phyloP scores from a whole-genome alignment of 192 early-diverging fungal species.

The Geosiphon pyriformis region DNA sequence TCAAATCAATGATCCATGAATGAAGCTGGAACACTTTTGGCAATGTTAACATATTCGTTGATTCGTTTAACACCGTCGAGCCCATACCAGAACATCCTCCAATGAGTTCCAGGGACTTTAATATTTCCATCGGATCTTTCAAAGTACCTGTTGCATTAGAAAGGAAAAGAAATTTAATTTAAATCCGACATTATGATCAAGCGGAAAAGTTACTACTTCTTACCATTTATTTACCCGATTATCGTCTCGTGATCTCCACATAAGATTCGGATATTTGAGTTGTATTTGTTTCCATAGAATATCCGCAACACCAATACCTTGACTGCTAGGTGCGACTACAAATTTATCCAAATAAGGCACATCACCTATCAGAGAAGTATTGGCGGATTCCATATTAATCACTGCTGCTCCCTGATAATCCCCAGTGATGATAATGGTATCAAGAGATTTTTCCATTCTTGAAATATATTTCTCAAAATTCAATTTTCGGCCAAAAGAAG shows the following conservation, averaged over 20 bases:
- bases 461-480: constrained; percentile 51
- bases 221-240: constrained; percentile 96
- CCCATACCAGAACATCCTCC: constrained; percentile 91
- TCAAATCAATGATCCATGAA: too few relatives aligned
- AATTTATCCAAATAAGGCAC: constrained; percentile 87
- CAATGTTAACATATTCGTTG: neutral
- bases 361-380: constrained; percentile 5
- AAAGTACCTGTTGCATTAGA: constrained; percentile 62
- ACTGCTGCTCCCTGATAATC: constrained; percentile 90
- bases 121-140: constrained; percentile 80
- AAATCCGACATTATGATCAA: neutral
- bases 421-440: constrained; percentile 73
- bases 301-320: constrained; percentile 91
- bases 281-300: constrained; percentile 85
- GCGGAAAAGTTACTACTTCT: neutral
- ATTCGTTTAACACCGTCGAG: constrained; percentile 28
- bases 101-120: constrained; percentile 55
- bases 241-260: constrained; percentile 78
- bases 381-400: constrained; percentile 62
- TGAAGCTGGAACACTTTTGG: constrained; percentile 11
- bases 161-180: neutral
- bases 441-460: constrained; percentile 46
- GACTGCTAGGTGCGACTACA: constrained; percentile 74
- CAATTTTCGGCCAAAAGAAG: constrained; percentile 66
- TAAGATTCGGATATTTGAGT: constrained; percentile 60